Percentiles rank a stretch among this genome's conserved stretches.
Evolutionary conservation across 441 rosid genomes (phyloP).

Genomic region (Eruca vesicaria): DNA sequence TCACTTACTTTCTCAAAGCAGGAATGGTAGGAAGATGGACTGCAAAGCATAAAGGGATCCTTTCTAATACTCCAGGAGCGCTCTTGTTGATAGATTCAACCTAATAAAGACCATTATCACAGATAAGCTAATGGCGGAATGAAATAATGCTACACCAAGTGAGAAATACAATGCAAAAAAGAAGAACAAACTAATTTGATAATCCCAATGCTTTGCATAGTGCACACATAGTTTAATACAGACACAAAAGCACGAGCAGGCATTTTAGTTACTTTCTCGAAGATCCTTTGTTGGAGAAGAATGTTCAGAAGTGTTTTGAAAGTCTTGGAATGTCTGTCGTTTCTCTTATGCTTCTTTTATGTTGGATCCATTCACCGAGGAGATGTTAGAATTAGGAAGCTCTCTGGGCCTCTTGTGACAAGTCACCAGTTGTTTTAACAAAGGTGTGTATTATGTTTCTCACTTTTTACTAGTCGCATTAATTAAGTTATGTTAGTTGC

Average conservation of each 20-base stretch:
- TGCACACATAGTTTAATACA: conserved; percentile 40
- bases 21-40: too few relatives aligned
- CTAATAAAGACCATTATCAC: too few relatives aligned
- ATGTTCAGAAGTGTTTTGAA: background rate
- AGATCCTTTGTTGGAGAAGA: background rate
- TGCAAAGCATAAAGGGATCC: too few relatives aligned
- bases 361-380: background rate
- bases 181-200: background rate
- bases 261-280: background rate
- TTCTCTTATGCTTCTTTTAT: background rate
- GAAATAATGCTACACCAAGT: background rate
- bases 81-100: conserved; percentile 57
- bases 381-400: background rate
- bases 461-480: too few relatives aligned
- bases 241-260: too few relatives aligned
- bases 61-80: conserved; percentile 56
- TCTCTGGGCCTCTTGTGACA: background rate
- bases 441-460: too few relatives aligned
- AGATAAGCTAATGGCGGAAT: too few relatives aligned
- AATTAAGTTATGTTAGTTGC: too few relatives aligned
- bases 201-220: conserved; percentile 1
- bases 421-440: too few relatives aligned
- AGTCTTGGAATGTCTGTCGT: background rate
- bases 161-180: background rate
- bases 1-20: conserved; percentile 76